A percentile compares a stretch with the other conserved stretches of the same genome.
phyloP scores from a whole-genome alignment of 2,329 filamentous ascomycete genomes.

The Alternaria ventricosa region DNA sequence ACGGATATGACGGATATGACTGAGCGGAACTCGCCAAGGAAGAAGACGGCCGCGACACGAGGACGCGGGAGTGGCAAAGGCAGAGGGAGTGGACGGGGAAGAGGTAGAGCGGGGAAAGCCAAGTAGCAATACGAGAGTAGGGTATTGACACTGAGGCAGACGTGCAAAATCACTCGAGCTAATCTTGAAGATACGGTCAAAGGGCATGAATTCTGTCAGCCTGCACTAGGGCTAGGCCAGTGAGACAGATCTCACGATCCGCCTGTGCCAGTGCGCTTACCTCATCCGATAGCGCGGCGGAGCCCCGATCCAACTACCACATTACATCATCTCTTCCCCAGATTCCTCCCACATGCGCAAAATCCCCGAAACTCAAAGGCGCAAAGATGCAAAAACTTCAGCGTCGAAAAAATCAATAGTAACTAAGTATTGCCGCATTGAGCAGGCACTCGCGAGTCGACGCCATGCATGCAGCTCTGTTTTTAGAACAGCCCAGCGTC shows the following conservation, averaged over 20 bases:
- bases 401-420: not conserved
- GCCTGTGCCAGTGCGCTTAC: not conserved
- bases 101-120: constrained; percentile 10
- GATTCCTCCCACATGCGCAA: not conserved
- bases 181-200: not conserved
- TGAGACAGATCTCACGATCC: not conserved
- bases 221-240: not conserved
- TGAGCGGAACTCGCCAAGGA: constrained; percentile 29
- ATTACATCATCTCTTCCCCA: not conserved
- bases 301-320: not conserved
- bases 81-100: constrained; percentile 16
- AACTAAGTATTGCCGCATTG: not conserved
- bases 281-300: not conserved
- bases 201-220: not conserved
- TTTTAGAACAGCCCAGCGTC: constrained; percentile 2
- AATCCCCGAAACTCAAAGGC: not conserved
- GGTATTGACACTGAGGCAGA: not conserved
- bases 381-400: not conserved
- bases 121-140: not conserved
- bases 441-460: not conserved
- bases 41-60: constrained; percentile 2
- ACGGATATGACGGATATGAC: constrained; percentile 40
- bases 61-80: constrained; percentile 7
- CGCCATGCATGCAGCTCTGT: not conserved
- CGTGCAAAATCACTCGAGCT: constrained; percentile 3